phyloP scores from a whole-genome alignment of 1,284 basidiomycete genomes.

The Meira miltonrushii region DNA sequence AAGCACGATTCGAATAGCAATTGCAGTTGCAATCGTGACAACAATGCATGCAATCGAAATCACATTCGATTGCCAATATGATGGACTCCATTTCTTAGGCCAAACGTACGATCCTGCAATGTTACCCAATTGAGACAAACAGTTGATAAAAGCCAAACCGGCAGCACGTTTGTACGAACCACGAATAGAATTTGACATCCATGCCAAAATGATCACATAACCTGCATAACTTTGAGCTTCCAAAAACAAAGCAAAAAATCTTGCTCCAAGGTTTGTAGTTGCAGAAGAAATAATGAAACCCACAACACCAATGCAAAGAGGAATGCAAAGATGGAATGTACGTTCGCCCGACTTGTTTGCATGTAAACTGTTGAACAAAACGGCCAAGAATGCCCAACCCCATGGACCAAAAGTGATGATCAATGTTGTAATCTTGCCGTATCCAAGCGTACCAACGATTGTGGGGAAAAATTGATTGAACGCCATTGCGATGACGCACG shows the following conservation, averaged over 20 bases:
- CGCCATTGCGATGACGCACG: slow-evolving; percentile 10
- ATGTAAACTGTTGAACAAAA: slow-evolving; percentile 35
- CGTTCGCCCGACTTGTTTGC: slow-evolving; percentile 30
- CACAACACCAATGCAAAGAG: slow-evolving; percentile 20
- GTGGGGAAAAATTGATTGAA: slow-evolving; percentile 50
- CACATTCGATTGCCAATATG: slow-evolving; percentile 34
- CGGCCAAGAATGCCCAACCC: slow-evolving; percentile 34
- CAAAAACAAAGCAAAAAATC: slow-evolving; percentile 38
- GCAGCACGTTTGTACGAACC: slow-evolving; percentile 35
- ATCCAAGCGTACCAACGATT: slow-evolving; percentile 30
- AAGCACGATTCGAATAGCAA: slow-evolving; percentile 27
- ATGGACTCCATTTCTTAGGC: slow-evolving; percentile 31
- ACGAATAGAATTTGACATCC: slow-evolving; percentile 32
- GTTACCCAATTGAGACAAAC: slow-evolving; percentile 55
- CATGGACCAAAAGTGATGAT: slow-evolving; percentile 34
- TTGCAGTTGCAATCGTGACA: slow-evolving; percentile 24
- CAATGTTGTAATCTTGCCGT: slow-evolving; percentile 27
- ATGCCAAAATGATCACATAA: slow-evolving; percentile 29
- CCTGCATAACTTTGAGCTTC: slow-evolving; percentile 28
- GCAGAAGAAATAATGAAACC: slow-evolving; percentile 39
- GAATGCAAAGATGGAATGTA: slow-evolving; percentile 29
- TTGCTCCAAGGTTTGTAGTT: slow-evolving; percentile 19
- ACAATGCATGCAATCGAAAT: slow-evolving; percentile 26
- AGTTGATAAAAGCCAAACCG: slow-evolving; percentile 48
- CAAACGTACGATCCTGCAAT: slow-evolving; percentile 47